phyloP scores from a whole-genome alignment of 306 rosid species.

The Betula pendula region DNA sequence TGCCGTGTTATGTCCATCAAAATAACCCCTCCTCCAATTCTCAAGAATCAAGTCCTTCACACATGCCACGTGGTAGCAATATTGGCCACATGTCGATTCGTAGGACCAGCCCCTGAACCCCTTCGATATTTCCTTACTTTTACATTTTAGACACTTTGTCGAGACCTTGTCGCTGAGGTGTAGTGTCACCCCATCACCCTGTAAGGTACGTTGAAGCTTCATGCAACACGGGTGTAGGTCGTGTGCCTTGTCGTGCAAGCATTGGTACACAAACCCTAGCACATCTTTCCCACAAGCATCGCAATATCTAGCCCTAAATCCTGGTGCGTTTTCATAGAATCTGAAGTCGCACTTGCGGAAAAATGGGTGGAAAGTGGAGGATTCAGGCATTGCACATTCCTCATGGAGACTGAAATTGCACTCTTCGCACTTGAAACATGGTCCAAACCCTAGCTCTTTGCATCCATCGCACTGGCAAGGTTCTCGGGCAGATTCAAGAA shows the following conservation, averaged over 20 bases:
- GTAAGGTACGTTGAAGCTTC: slow-evolving; percentile 21
- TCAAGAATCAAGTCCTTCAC: slow-evolving; percentile 43
- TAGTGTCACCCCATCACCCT: slow-evolving; percentile 21
- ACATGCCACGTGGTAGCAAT: slow-evolving; percentile 44
- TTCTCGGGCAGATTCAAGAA: slow-evolving; percentile 15
- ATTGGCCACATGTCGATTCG: slow-evolving; percentile 17
- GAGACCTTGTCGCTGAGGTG: slow-evolving; percentile 20
- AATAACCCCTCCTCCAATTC: slow-evolving; percentile 37
- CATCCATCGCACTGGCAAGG: slow-evolving; percentile 51
- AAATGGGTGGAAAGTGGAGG: slow-evolving; percentile 24
- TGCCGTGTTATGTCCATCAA: slow-evolving; percentile 10
- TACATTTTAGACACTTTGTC: slow-evolving; percentile 36
- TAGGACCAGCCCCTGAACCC: slow-evolving; percentile 43
- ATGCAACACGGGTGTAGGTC: slow-evolving; percentile 52
- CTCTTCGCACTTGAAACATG: slow-evolving; percentile 27
- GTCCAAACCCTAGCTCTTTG: slow-evolving; percentile 38
- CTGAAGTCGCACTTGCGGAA: slow-evolving; percentile 14
- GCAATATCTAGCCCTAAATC: neutral
- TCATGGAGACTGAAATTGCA: slow-evolving; percentile 45
- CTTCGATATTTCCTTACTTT: slow-evolving; percentile 22
- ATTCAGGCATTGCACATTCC: slow-evolving; percentile 28
- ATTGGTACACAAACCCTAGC: slow-evolving; percentile 43
- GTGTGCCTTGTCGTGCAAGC: slow-evolving; percentile 5
- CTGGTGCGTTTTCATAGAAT: slow-evolving; percentile 14
- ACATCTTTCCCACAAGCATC: slow-evolving; percentile 57